phyloP scores from a whole-genome alignment of 192 early-diverging fungal species.

The Rhizoclosmatium globosum region DNA sequence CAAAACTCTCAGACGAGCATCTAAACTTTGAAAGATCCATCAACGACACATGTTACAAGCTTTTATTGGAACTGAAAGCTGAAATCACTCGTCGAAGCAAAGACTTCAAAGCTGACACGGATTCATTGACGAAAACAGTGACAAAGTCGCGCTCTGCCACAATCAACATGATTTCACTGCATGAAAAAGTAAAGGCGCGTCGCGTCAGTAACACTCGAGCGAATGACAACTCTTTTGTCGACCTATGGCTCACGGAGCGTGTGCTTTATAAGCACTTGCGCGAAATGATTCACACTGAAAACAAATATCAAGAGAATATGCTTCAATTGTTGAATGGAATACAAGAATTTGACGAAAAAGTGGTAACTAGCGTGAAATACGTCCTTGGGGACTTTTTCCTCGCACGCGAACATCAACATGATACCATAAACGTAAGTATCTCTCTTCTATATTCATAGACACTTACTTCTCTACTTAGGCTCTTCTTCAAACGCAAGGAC shows the following conservation, averaged over 20 bases:
- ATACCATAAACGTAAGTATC: slow-evolving; percentile 17
- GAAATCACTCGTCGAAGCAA: slow-evolving; percentile 6
- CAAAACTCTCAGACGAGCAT: slow-evolving; percentile 3
- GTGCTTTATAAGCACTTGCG: slow-evolving; percentile 42
- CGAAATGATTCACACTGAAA: slow-evolving; percentile 45
- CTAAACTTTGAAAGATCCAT: slow-evolving; percentile 16
- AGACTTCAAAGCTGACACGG: slow-evolving; percentile 24
- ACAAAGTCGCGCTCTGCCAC: slow-evolving; percentile 12
- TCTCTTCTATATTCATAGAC: background rate
- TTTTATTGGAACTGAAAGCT: background rate
- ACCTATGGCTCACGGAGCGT: slow-evolving; percentile 52
- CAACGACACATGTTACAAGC: background rate
- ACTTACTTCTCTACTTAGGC: slow-evolving; percentile 20
- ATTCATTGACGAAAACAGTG: background rate
- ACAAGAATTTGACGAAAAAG: slow-evolving; percentile 38
- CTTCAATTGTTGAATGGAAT: slow-evolving; percentile 42
- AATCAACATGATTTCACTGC: slow-evolving; percentile 17
- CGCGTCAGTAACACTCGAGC: background rate
- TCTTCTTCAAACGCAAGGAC: slow-evolving; percentile 1
- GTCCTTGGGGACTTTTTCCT: slow-evolving; percentile 43
- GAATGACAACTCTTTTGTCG: slow-evolving; percentile 23
- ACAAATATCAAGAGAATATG: slow-evolving; percentile 44
- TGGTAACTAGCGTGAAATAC: slow-evolving; percentile 33
- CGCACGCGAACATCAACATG: slow-evolving; percentile 33
- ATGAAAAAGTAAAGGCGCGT: slow-evolving; percentile 27